Evolutionary conservation across 1,139 yeast species (phyloP), one percentile per base, ranked within the genome.

Genomic region (Yamadazyma blattariae): DNA sequence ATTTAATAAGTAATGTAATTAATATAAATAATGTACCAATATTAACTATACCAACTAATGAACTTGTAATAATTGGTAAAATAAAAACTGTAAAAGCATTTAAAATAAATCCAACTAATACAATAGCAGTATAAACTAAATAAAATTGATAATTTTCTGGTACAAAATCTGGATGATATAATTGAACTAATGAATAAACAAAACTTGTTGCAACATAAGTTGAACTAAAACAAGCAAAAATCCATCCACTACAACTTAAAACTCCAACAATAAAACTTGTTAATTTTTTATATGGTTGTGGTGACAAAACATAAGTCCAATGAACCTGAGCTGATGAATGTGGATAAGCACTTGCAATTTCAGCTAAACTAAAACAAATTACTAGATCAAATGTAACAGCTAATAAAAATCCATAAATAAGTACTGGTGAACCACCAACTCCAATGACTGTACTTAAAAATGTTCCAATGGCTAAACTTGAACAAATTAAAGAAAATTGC

Each of bases 241-340:
- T 63, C 34, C 78, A 57, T 3, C 78, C 79, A 10, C 72, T 73
- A 69, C 74, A 71, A 7, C 76, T 72, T 33, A 72, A 56, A 9
- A 71, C 61, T 22, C 78, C 79, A 39, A 75, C 71, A 38, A 64
- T 40, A 42, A 64, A 74, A 21, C 76, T 64, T 41, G 56, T 47
- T 3, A 42, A 32, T 30, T 51, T 43, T 27, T 48, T 51, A 24
- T 34, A 45, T 11, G 39, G 37, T 9, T 34, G 30, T 2, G 61
- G 59, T 4, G 61, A 56, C 16, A 57, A 41, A 21, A 46, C 47
- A 42, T 54, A 47, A 9, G 62, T 54, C 63, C 62, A 58, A 36
- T 56, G 62, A 25, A 56, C 52, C 38, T 57, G 64, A 17, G 59
- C 63, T 7, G 59, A 51, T 16, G 60, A 51, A 33, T 56, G 57